Evolutionary conservation across 495 filamentous ascomycete species (phyloP), one percentile per base, ranked within the genome.

Genomic region (Amniculicola lignicola): DNA sequence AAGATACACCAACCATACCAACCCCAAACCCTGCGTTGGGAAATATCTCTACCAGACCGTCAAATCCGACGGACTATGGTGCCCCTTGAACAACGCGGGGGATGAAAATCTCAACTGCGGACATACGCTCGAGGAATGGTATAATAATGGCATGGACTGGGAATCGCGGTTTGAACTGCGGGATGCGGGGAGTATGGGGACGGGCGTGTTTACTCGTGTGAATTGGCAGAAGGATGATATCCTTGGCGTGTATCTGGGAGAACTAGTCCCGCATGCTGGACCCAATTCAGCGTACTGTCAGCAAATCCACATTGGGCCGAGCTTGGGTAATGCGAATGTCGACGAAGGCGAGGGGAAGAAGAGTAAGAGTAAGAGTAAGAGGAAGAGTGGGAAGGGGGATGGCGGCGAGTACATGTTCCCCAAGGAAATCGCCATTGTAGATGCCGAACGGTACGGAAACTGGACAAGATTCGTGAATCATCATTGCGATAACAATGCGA

Each of bases 401-500:
- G n/a, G n/a, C n/a, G n/a, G n/a, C n/a, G 47, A 29, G 18, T 40
- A 51, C 33, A 39, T n/a, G n/a, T n/a, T n/a, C n/a, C n/a, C n/a
- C n/a, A n/a, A n/a, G n/a, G n/a, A n/a, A n/a, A n/a, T n/a, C n/a
- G n/a, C n/a, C n/a, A n/a, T n/a, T n/a, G n/a, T 51, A 4, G 47
- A 51, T 23, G 9, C 47, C 16, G 7, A 5, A 31, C 16, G 38
- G 3, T 60, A 67, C 31, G 78, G 78, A 0, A 77, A 75, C 38
- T 77, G 76, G 48, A 87, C 85, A 4, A 70, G 87, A 12, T 91
- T 83, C 64, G 79, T 89, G 67, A 89, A 88, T 60, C 87, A 90
- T 63, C 84, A 79, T 18, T 91, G 87, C 66, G 72, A 82, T 0
- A 73, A 84, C 0, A 84, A 59, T 18, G 64, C 63, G 6, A 10